phyloP scores from a whole-genome alignment of 139 green algal species.

The Monoraphidium neglectum region DNA sequence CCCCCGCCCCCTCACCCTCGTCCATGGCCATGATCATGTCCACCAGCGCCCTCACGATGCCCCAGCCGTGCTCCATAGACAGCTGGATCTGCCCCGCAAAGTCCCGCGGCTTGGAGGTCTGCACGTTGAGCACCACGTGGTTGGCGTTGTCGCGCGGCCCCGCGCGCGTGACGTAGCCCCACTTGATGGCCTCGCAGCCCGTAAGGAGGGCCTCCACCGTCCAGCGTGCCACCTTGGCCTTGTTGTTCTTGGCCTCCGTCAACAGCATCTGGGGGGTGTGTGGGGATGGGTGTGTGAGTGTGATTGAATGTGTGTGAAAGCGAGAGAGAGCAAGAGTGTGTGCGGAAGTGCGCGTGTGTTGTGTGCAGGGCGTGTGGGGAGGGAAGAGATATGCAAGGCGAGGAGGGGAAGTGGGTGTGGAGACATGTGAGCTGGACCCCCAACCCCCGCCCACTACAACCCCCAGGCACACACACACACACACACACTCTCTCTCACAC shows the following conservation, averaged over 20 bases:
- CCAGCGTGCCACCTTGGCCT: conserved; percentile 98
- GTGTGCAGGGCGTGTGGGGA: too few relatives aligned
- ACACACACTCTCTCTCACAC: too few relatives aligned
- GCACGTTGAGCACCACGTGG: conserved; percentile 83
- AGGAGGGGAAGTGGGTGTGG: too few relatives aligned
- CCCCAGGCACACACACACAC: too few relatives aligned
- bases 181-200: conserved; percentile 93
- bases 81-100: conserved; percentile 95
- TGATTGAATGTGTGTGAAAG: background rate
- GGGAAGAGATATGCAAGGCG: too few relatives aligned
- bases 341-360: background rate
- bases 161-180: conserved; percentile 78
- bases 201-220: conserved; percentile 88
- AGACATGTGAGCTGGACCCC: too few relatives aligned
- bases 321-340: background rate
- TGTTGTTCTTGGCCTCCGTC: too few relatives aligned
- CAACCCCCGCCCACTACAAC: too few relatives aligned
- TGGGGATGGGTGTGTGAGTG: background rate
- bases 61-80: conserved; percentile 96
- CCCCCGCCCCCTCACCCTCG: conserved; percentile 57
- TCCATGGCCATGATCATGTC: conserved; percentile 84
- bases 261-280: conserved; percentile 44
- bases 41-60: conserved; percentile 87
- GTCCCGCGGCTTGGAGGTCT: conserved; percentile 87
- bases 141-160: conserved; percentile 70